phyloP scores from a whole-genome alignment of 148 eudicot species.

The Chenopodium quinoa region DNA sequence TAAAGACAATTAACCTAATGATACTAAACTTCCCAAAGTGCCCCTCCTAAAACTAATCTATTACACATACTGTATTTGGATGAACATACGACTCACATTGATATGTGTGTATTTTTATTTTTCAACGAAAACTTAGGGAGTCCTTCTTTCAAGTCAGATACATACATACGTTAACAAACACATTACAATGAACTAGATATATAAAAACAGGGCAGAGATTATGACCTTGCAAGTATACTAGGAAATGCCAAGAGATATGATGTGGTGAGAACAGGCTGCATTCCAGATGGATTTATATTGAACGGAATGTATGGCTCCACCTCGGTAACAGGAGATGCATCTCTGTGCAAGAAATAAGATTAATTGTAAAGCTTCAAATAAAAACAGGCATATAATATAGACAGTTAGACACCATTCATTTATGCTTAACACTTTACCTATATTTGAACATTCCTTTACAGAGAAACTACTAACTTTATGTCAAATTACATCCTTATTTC shows the following conservation, averaged over 20 bases:
- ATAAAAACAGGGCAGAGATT: slow-evolving; percentile 10
- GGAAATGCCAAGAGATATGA: slow-evolving; percentile 90
- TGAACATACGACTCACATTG: not conserved
- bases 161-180: not conserved
- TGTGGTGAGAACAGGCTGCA: slow-evolving; percentile 95
- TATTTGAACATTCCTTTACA: not conserved
- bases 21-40: too few relatives aligned
- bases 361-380: slow-evolving; percentile 6
- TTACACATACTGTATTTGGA: not conserved
- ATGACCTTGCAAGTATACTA: slow-evolving; percentile 79
- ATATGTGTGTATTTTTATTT: not conserved
- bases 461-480: not conserved
- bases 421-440: not conserved
- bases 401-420: too few relatives aligned
- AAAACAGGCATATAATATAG: too few relatives aligned
- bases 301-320: slow-evolving; percentile 98
- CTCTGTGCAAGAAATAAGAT: slow-evolving; percentile 45
- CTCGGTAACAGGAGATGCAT: slow-evolving; percentile 73
- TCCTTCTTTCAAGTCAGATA: not conserved
- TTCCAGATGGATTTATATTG: slow-evolving; percentile 96
- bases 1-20: too few relatives aligned
- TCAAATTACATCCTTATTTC: not conserved
- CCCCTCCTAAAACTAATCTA: too few relatives aligned
- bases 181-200: not conserved
- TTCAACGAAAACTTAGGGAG: not conserved